Conservation (phyloP, 73 alveolate genomes). For the Paramecium primaurelia region DNA sequence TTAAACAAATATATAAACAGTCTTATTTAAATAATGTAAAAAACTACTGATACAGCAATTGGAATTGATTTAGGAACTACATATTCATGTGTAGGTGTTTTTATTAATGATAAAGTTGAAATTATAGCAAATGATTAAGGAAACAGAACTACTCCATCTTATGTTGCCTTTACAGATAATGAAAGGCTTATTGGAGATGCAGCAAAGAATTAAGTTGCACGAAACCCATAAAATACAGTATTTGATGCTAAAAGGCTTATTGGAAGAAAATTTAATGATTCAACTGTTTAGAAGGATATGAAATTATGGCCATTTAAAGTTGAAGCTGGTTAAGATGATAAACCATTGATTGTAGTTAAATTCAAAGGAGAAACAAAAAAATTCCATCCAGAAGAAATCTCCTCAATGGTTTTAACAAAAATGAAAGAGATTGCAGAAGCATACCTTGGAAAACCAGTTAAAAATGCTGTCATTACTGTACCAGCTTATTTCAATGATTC, state of each 20-base stretch:
- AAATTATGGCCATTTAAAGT: constrained; percentile 94
- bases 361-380: constrained; percentile 83
- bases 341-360: constrained; percentile 85
- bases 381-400: constrained; percentile 92
- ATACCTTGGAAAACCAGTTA: constrained; percentile 71
- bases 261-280: constrained; percentile 90
- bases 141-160: constrained; percentile 96
- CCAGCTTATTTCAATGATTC: constrained; percentile 89
- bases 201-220: constrained; percentile 92
- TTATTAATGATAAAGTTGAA: constrained; percentile 95
- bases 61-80: constrained; percentile 98
- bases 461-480: constrained; percentile 85
- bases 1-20: neutral
- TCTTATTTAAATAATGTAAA: neutral
- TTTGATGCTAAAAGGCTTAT: constrained; percentile 89
- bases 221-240: constrained; percentile 93
- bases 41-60: constrained; percentile 56
- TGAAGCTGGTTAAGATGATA: constrained; percentile 83
- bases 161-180: constrained; percentile 93
- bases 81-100: constrained; percentile 95
- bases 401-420: constrained; percentile 69
- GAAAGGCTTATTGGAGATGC: constrained; percentile 97
- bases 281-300: constrained; percentile 85
- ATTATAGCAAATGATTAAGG: constrained; percentile 96
- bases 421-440: constrained; percentile 81